Percentiles rank a stretch among this genome's conserved stretches.
Conservation (phyloP, 164 flowering plant species). For the Aristolochia californica region DNA sequence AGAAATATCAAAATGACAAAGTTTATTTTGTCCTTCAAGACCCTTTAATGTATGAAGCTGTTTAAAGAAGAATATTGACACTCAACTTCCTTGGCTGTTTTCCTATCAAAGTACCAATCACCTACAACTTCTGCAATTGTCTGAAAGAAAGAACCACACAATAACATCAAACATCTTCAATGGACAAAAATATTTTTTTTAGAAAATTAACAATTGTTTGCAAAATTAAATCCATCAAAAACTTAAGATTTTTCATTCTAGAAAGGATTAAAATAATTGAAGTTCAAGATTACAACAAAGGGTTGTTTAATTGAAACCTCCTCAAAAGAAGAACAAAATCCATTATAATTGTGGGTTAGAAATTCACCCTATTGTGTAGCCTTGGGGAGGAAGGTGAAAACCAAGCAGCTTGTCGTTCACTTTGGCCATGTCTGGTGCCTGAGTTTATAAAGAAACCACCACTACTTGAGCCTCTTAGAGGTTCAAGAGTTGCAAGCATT, state of each 20-base stretch:
- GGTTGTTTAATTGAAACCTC: no score
- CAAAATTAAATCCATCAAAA: no score
- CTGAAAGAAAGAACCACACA: constrained; percentile 23
- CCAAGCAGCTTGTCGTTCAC: constrained; percentile 88
- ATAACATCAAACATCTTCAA: no score
- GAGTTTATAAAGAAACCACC: constrained; percentile 85
- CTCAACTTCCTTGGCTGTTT: constrained; percentile 42
- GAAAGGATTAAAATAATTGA: no score
- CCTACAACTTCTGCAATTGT: constrained; percentile 83
- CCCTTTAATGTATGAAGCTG: no score
- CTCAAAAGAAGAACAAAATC: no score
- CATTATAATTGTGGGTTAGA: background rate
- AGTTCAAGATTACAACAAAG: no score
- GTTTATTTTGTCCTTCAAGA: no score
- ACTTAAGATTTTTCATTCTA: no score
- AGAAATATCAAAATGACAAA: no score
- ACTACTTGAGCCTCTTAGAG: constrained; percentile 29
- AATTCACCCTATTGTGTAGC: constrained; percentile 60
- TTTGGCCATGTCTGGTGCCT: constrained; percentile 94
- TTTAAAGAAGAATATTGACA: constrained; percentile 63
- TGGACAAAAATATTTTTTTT: no score
- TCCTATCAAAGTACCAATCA: constrained; percentile 75
- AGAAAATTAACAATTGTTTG: background rate
- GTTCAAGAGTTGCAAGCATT: constrained; percentile 48
- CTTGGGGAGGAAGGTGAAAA: constrained; percentile 58